These are phyloP conservation scores for Massariosphaeria phaeospora DNA, from an alignment of 495 filamentous ascomycete genomes.

Conservation along the genomic window DNA sequence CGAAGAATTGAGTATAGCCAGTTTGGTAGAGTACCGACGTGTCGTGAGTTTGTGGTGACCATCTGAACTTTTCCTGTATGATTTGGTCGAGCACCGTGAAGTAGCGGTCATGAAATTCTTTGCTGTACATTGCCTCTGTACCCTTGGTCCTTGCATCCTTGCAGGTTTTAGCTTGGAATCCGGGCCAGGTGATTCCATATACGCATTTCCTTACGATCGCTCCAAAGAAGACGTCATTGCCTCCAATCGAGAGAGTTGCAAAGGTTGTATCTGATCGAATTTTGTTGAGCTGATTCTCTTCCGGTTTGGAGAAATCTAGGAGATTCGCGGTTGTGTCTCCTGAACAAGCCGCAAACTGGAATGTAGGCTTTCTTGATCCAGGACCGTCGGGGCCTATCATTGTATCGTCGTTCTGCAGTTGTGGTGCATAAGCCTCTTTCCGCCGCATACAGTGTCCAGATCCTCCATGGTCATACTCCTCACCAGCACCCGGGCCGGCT, in stretches of 20 bases:
- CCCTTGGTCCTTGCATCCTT: background rate
- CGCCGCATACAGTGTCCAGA: slow-evolving; percentile 2
- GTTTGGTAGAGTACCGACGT: slow-evolving; percentile 1
- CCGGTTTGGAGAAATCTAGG: background rate
- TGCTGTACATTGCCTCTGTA: background rate
- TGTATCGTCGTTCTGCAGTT: background rate
- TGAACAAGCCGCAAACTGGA: slow-evolving; percentile 6
- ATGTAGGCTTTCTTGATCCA: background rate
- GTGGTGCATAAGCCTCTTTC: background rate
- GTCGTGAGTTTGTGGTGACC: too few relatives aligned
- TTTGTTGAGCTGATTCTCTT: slow-evolving; percentile 6
- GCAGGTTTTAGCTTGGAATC: background rate
- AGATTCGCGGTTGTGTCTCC: slow-evolving; percentile 5
- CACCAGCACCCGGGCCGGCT: slow-evolving; percentile 9
- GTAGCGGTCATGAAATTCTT: background rate
- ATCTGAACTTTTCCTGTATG: background rate
- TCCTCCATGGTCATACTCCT: background rate
- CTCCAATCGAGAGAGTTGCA: slow-evolving; percentile 14
- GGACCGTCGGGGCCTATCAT: slow-evolving; percentile 2
- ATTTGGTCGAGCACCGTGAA: background rate
- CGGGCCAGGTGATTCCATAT: too few relatives aligned
- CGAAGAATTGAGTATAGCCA: slow-evolving; percentile 12
- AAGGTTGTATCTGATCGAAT: background rate
- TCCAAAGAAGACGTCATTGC: slow-evolving; percentile 8
- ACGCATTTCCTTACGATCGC: slow-evolving; percentile 4